A percentile compares a stretch with the other conserved stretches of the same genome.
phyloP scores from a whole-genome alignment of 1,284 basidiomycete genomes.

The Rhodofomes roseus region DNA sequence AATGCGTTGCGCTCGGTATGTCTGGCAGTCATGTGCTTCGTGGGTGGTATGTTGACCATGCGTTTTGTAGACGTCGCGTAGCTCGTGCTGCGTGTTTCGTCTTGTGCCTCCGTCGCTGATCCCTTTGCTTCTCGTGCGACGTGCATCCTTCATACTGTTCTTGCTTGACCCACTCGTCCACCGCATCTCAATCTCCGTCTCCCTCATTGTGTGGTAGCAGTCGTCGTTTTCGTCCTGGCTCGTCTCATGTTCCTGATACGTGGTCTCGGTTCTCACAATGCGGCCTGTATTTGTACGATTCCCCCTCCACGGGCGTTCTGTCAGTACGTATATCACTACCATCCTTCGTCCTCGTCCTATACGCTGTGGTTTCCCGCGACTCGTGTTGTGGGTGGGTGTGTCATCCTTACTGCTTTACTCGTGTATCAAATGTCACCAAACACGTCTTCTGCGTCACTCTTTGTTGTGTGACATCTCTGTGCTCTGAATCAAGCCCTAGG shows the following conservation, averaged over 20 bases:
- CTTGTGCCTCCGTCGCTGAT: neutral
- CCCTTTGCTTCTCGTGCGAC: constrained; percentile 6
- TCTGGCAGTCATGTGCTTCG: neutral
- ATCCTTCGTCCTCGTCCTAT: neutral
- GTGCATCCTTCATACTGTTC: constrained; percentile 17
- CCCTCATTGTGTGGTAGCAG: constrained; percentile 33
- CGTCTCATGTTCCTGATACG: constrained; percentile 17
- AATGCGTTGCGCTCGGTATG: constrained; percentile 8
- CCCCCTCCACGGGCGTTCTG: constrained; percentile 9
- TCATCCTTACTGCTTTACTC: constrained; percentile 13
- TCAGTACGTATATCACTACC: constrained; percentile 16
- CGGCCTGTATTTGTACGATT: constrained; percentile 43
- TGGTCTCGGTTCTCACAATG: constrained; percentile 33
- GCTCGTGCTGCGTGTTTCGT: neutral
- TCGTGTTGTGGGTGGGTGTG: constrained; percentile 26
- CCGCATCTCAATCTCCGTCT: constrained; percentile 29
- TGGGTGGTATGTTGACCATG: no score
- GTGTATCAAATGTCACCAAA: constrained; percentile 16
- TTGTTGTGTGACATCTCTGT: neutral
- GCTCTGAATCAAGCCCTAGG: no score
- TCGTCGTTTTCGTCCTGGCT: constrained; percentile 37
- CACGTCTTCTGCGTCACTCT: constrained; percentile 1
- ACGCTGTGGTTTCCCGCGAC: constrained; percentile 12
- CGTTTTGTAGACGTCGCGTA: neutral
- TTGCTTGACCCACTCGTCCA: constrained; percentile 34